phyloP scores from a whole-genome alignment of 2,329 filamentous ascomycete species.

The Colletotrichum musae region DNA sequence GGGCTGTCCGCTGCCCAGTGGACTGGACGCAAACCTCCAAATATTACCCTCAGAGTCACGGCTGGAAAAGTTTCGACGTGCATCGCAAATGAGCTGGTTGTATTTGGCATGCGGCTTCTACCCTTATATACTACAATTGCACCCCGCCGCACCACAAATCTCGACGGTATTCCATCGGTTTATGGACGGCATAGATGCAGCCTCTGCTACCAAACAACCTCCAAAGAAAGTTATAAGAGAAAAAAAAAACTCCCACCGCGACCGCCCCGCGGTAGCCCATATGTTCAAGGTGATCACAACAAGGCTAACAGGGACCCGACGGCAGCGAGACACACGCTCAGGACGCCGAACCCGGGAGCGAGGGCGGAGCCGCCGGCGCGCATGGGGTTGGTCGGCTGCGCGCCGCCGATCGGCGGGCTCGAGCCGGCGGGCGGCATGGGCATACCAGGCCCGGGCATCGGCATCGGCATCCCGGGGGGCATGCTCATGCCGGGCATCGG shows the following conservation, averaged over 20 bases:
- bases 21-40: no score
- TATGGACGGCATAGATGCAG: no score
- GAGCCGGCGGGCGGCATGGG: slow-evolving; percentile 31
- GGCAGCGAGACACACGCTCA: slow-evolving; percentile 20
- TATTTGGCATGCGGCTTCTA: slow-evolving; percentile 34
- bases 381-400: slow-evolving; percentile 30
- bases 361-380: slow-evolving; percentile 9
- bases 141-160: slow-evolving; percentile 10
- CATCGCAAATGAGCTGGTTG: slow-evolving; percentile 16
- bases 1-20: no score
- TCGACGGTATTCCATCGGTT: no score
- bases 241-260: neutral
- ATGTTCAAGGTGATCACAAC: slow-evolving; percentile 10
- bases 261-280: neutral
- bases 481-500: slow-evolving; percentile 37
- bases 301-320: slow-evolving; percentile 23
- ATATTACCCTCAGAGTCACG: no score
- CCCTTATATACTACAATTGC: slow-evolving; percentile 28
- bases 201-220: neutral
- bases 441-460: slow-evolving; percentile 31
- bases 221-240: no score
- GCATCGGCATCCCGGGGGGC: neutral
- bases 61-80: neutral
- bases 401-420: slow-evolving; percentile 20
- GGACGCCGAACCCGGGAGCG: slow-evolving; percentile 8